Base-by-base conservation (phyloP, 805 yeast species). In the Pichia nanzhaoensis region DNA sequence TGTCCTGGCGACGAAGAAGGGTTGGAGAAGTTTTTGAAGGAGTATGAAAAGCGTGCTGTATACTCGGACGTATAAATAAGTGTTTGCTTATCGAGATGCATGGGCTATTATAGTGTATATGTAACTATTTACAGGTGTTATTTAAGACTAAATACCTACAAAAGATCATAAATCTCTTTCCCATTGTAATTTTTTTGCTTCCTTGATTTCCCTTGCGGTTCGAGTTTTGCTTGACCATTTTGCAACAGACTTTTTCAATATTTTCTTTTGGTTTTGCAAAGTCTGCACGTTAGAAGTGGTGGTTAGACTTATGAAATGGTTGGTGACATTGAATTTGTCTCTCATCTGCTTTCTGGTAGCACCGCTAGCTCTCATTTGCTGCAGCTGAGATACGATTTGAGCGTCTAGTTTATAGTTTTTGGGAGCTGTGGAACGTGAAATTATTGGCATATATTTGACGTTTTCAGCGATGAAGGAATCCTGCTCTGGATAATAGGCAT, bases 291-390 rank as follows among this genome's bases (percentile, higher is more conserved):
- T 59, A 24, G 61, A 45, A 3, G 46, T 46, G 1, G 68, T 61
- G 9, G 63, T 49, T 16, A 65, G 51, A 49, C 57, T 57, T 34
- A 66, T 55, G 42, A 65, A 65, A 32, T 55, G 51, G 38, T 61
- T 59, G 2, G 64, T 53, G 10, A 63, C 56, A 1, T 52, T 47
- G 31, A 58, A 65, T 41, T 61, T 56, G n/a, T 55, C 56, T 39
- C 46, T 55, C 37, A 66, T 52, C 41, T 58, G 55, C 27, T 55
- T 56, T 54, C 68, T 60, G 14, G 64, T 50, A 13, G 50, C 48
- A 7, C 67, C 66, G 34, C 49, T 44, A 36, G 55, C 49, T 55
- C 69, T 62, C 49, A 59, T 37, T 24, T 45, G 30, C 44, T 64
- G 68, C 41, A 66, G 45, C 44, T 63, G 55, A 20, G 28, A 31